Evolutionary conservation across 1,284 basidiomycete genomes (phyloP), one percentile per base, ranked within the genome.

Genomic region (Baeospora myosura): DNA sequence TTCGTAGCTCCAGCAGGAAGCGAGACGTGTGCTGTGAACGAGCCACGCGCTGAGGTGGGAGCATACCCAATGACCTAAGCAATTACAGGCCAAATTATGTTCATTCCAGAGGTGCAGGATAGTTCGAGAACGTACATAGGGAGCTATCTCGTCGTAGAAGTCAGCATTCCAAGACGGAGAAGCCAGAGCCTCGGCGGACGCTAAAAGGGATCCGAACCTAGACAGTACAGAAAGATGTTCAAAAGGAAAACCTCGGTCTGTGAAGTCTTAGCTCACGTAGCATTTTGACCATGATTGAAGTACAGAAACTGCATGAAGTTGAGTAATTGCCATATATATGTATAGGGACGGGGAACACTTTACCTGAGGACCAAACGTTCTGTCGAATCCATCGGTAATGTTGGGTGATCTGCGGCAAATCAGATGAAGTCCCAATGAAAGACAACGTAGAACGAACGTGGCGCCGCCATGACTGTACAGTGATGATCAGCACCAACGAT

Each of bases 141-240:
- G 43, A 6, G 57, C 52, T 21, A 59, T 55, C 16, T 50, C 48
- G 42, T 59, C 56, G 42, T 59, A 59, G 44, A 59, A 59, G 2
- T 47, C 42, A 5, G 50, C 48, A 34, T 57, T 58, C 57, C 54
- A 58, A 7, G 48, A 31, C 3, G 54, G 53, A 20, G 55, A 51
- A 3, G 57, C 57, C n/a, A 43, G 46, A 11, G 23, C n/a, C 24
- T 59, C 53, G 14, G 57, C 57, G 33, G 57, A 56, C 2, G 46
- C 36, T 1, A 52, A 43, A 12, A 52, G 46, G 12, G n/a, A n/a
- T n/a, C n/a, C n/a, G n/a, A n/a, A n/a, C n/a, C n/a, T n/a, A n/a
- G n/a, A n/a, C n/a, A n/a, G n/a, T n/a, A n/a, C n/a, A n/a, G n/a
- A n/a, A n/a, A n/a, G n/a, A n/a, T n/a, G n/a, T n/a, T 4, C 10